phyloP scores from a whole-genome alignment of 2,329 filamentous ascomycete genomes.

The Fusarium compactum region DNA sequence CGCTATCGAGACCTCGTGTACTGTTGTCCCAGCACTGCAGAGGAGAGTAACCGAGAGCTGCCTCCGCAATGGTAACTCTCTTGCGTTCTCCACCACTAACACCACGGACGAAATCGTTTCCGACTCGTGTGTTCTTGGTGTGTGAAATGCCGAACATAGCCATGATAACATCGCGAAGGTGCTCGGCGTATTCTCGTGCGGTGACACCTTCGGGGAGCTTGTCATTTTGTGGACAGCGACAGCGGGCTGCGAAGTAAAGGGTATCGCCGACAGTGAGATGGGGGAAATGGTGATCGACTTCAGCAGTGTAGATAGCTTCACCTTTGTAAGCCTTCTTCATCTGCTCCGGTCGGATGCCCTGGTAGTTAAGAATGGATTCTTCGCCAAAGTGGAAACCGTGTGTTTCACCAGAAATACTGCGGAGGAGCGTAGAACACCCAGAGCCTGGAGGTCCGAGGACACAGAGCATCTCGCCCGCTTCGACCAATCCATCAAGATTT shows the following conservation, averaged over 20 bases:
- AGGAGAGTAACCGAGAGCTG: constrained; percentile 52
- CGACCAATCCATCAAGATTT: constrained; percentile 72
- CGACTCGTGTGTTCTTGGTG: constrained; percentile 74
- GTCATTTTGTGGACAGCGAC: constrained; percentile 66
- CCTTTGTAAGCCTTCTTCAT: constrained; percentile 81
- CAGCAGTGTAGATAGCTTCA: constrained; percentile 85
- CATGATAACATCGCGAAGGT: constrained; percentile 76
- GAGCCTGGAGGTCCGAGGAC: constrained; percentile 75
- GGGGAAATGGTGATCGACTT: constrained; percentile 83
- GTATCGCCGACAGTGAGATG: constrained; percentile 80
- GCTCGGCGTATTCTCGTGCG: constrained; percentile 64
- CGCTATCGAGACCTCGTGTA: constrained; percentile 73
- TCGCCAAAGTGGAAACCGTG: constrained; percentile 79
- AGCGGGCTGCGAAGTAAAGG: constrained; percentile 77
- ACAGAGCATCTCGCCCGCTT: constrained; percentile 77
- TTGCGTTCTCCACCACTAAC: constrained; percentile 65
- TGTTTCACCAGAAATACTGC: constrained; percentile 82
- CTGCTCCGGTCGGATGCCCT: constrained; percentile 70
- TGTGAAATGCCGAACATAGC: constrained; percentile 77
- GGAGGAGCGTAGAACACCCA: constrained; percentile 83
- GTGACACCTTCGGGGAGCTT: constrained; percentile 67
- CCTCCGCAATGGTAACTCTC: constrained; percentile 54
- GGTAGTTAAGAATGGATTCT: constrained; percentile 79
- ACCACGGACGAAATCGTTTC: constrained; percentile 73
- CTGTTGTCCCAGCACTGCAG: constrained; percentile 79